Evolutionary conservation across 768 basidiomycete genomes (phyloP).

Genomic region (Podaxis pistillaris): DNA sequence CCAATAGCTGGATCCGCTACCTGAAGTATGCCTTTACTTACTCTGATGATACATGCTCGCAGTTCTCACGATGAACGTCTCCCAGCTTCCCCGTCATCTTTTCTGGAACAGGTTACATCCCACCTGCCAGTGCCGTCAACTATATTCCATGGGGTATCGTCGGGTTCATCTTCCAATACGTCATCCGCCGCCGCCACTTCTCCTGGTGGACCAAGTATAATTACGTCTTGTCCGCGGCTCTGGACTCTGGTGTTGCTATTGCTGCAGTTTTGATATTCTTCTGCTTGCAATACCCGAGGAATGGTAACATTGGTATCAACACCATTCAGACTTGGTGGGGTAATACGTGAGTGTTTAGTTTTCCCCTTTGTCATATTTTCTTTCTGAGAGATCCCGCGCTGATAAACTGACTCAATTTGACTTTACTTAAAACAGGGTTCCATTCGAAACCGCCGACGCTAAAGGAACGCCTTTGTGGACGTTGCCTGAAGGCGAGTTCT

Average conservation of each 20-base stretch:
- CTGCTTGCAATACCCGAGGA: constrained; percentile 58
- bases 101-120: constrained; percentile 57
- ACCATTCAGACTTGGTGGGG: constrained; percentile 72
- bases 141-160: constrained; percentile 67
- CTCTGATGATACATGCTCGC: neutral
- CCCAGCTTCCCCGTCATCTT: constrained; percentile 55
- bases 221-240: constrained; percentile 68
- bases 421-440: constrained; percentile 24
- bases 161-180: constrained; percentile 65
- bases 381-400: neutral
- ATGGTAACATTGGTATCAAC: constrained; percentile 55
- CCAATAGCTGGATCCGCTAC: constrained; percentile 58
- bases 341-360: constrained; percentile 40
- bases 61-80: neutral
- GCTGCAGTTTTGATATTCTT: constrained; percentile 57
- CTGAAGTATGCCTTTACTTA: constrained; percentile 49
- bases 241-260: constrained; percentile 70
- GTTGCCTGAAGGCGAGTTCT: constrained; percentile 24
- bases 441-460: constrained; percentile 39
- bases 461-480: constrained; percentile 33
- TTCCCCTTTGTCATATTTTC: constrained; percentile 14
- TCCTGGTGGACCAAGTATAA: constrained; percentile 73
- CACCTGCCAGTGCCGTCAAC: constrained; percentile 67
- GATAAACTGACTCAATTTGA: neutral
- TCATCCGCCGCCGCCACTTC: constrained; percentile 57